Conservation (phyloP, 176 grass and related monocot species). For the Calamus simplicifolius region DNA sequence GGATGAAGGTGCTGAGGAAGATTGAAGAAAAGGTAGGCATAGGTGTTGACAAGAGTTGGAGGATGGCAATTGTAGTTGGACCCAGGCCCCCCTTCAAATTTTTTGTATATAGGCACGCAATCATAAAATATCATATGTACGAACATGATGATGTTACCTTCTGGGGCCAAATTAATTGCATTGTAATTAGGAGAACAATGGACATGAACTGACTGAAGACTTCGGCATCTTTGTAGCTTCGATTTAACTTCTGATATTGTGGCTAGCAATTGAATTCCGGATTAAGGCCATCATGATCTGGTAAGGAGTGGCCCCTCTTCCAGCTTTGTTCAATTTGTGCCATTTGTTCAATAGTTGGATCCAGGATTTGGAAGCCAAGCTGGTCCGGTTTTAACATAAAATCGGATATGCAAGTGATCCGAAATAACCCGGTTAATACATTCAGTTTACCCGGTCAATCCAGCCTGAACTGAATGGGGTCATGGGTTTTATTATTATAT, state of each 20-base stretch:
- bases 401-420: no score
- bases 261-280: no score
- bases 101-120: background rate
- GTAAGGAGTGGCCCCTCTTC: no score
- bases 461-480: no score
- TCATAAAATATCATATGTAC: background rate
- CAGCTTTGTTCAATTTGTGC: no score
- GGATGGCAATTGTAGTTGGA: conserved; percentile 2
- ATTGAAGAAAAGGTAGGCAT: conserved; percentile 24
- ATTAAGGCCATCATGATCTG: no score
- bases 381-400: no score
- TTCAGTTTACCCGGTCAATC: no score
- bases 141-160: background rate
- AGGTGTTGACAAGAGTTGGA: conserved; percentile 33
- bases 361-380: no score
- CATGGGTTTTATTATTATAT: no score
- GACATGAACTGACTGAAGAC: background rate
- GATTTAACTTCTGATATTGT: background rate
- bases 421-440: no score
- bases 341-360: no score
- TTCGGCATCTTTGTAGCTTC: background rate
- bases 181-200: background rate
- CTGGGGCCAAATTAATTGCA: background rate
- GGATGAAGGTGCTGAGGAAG: conserved; percentile 19
- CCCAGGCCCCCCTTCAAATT: background rate